Evolutionary conservation across 345 rosid genomes (phyloP).

Genomic region (Eucalyptus decipiens): DNA sequence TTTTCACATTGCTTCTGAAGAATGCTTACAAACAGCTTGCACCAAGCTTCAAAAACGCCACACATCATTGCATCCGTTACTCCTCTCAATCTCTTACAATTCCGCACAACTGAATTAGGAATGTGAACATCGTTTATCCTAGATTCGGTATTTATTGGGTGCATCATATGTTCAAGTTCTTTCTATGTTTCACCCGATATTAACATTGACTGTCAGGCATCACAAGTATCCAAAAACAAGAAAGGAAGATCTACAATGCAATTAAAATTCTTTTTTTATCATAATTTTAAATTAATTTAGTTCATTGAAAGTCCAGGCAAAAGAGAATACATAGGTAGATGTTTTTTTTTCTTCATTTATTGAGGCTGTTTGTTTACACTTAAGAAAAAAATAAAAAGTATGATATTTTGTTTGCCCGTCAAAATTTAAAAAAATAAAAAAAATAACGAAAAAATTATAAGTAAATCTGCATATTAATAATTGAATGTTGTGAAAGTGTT

Average conservation of each 20-base stretch:
- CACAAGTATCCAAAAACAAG: neutral
- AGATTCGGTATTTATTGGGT: neutral
- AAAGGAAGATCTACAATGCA: neutral
- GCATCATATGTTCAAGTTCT: neutral
- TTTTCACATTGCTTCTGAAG: neutral
- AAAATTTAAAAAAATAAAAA: no score
- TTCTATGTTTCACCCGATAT: neutral
- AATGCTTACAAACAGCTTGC: neutral
- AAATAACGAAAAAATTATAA: no score
- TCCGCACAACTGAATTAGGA: neutral
- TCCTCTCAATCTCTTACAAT: neutral
- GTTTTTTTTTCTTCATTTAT: neutral
- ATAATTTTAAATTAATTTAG: neutral
- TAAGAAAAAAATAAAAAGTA: no score
- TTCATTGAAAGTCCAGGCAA: neutral
- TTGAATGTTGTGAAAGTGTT: neutral
- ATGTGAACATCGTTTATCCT: neutral
- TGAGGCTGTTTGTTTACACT: neutral
- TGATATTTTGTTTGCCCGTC: neutral
- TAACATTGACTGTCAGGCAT: no score
- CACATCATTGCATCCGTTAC: neutral
- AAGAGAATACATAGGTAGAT: neutral
- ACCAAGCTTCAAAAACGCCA: neutral
- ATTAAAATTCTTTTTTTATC: no score
- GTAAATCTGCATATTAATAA: neutral